phyloP scores from a whole-genome alignment of 495 filamentous ascomycete species.

The Podospora appendiculata region DNA sequence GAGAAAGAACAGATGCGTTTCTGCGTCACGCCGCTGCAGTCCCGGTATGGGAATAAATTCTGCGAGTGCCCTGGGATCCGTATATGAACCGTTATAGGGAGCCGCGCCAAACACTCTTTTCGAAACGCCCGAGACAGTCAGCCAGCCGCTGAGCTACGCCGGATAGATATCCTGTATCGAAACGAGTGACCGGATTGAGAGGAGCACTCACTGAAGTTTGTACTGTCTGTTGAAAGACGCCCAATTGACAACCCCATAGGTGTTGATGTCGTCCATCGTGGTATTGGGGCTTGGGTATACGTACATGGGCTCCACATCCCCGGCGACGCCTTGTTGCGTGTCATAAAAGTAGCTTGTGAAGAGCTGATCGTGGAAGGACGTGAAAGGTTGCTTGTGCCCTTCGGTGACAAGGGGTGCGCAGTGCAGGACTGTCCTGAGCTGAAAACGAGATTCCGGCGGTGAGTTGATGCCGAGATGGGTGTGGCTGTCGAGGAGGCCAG shows the following conservation, averaged over 20 bases:
- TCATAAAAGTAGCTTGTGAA: slow-evolving; percentile 3
- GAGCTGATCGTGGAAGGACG: not conserved
- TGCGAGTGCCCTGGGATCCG: not conserved
- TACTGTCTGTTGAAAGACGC: not conserved
- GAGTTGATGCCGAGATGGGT: slow-evolving; percentile 14
- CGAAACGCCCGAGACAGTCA: not conserved
- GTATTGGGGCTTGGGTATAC: not conserved
- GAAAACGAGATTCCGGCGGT: slow-evolving; percentile 3
- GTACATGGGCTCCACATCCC: not conserved
- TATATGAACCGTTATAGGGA: not conserved
- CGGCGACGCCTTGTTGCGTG: not conserved
- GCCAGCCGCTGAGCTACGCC: too few species aligned
- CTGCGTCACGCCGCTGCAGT: not conserved
- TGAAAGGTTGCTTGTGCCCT: slow-evolving; percentile 2
- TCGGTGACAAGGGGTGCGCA: slow-evolving; percentile 13
- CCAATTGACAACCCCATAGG: too few species aligned
- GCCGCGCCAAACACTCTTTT: not conserved
- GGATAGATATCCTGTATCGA: too few species aligned
- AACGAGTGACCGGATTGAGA: too few species aligned
- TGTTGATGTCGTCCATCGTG: too few species aligned
- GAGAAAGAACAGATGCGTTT: slow-evolving; percentile 1
- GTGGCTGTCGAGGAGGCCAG: slow-evolving; percentile 11
- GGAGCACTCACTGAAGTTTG: not conserved
- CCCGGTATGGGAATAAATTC: not conserved
- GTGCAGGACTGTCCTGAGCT: slow-evolving; percentile 4